Evolutionary conservation across 2,329 filamentous ascomycete genomes (phyloP).

Genomic region (Volutella citrinella): DNA sequence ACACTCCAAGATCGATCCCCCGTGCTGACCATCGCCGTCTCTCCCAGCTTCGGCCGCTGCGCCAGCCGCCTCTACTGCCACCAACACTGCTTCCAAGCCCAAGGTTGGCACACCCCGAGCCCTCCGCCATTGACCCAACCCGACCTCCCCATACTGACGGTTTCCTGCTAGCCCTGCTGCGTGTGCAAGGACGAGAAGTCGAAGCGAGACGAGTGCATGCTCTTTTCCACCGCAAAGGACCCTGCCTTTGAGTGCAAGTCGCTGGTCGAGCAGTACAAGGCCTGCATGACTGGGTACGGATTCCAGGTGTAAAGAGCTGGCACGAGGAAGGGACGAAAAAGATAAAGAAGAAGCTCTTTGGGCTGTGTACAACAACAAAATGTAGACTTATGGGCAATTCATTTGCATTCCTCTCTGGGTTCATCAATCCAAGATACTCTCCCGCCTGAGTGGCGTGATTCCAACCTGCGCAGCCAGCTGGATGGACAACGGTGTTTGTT

Average conservation of each 20-base stretch:
- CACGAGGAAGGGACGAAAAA: too few species aligned
- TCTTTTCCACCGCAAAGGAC: constrained; percentile 83
- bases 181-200: constrained; percentile 96
- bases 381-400: constrained; percentile 22
- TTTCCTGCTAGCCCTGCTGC: constrained; percentile 75
- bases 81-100: constrained; percentile 37
- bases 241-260: constrained; percentile 80
- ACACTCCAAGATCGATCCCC: too few species aligned
- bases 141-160: constrained; percentile 11
- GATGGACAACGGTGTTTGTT: too few species aligned
- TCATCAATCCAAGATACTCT: constrained; percentile 1
- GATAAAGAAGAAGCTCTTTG: too few species aligned
- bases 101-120: constrained; percentile 35
- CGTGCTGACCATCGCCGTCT: too few species aligned
- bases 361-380: constrained; percentile 23
- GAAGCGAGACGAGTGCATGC: constrained; percentile 95
- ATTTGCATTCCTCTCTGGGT: constrained; percentile 20
- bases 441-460: constrained; percentile 22
- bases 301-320: constrained; percentile 61
- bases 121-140: constrained; percentile 23
- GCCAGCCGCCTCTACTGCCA: constrained; percentile 28
- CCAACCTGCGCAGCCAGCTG: neutral
- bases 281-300: constrained; percentile 90
- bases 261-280: constrained; percentile 80
- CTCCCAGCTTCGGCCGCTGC: constrained; percentile 21